These are phyloP conservation scores for Intubia oerlemansii DNA, from an alignment of 2,329 filamentous ascomycete species.

Conservation along the genomic window DNA sequence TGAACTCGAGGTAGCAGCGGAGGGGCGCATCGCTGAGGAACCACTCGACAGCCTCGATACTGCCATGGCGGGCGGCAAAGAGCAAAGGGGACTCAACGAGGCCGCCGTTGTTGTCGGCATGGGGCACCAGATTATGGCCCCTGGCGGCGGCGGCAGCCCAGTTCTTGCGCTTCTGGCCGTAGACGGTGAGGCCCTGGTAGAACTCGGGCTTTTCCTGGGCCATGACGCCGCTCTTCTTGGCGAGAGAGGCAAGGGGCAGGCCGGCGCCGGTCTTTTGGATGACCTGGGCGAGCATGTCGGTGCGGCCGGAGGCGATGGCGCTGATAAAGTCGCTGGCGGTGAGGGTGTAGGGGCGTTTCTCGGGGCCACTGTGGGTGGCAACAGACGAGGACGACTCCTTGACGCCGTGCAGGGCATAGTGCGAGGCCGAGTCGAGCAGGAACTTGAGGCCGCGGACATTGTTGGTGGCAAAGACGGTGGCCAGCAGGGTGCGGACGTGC, in stretches of 20 bases:
- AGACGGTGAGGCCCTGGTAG: slow-evolving; percentile 59
- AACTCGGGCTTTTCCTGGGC: slow-evolving; percentile 42
- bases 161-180: slow-evolving; percentile 49
- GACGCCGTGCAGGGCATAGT: no score
- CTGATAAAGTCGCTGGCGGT: slow-evolving; percentile 18
- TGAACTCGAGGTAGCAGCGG: slow-evolving; percentile 47
- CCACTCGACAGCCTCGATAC: slow-evolving; percentile 52
- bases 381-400: no score
- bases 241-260: slow-evolving; percentile 44
- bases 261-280: slow-evolving; percentile 47
- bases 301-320: slow-evolving; percentile 26
- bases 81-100: slow-evolving; percentile 35
- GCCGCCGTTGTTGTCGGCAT: no score
- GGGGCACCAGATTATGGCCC: no score
- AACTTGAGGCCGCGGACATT: slow-evolving; percentile 31
- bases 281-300: slow-evolving; percentile 36
- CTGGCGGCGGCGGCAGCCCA: no score
- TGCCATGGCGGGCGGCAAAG: slow-evolving; percentile 31
- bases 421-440: slow-evolving; percentile 31
- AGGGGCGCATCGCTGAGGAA: slow-evolving; percentile 51
- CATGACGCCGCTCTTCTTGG: slow-evolving; percentile 42
- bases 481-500: no score
- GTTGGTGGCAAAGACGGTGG: no score
- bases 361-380: slow-evolving; percentile 16
- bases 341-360: slow-evolving; percentile 19